Percentiles rank a stretch among this genome's conserved stretches.
Evolutionary conservation across 331 rosid genomes (phyloP).

Genomic region (Phaseolus coccineus): DNA sequence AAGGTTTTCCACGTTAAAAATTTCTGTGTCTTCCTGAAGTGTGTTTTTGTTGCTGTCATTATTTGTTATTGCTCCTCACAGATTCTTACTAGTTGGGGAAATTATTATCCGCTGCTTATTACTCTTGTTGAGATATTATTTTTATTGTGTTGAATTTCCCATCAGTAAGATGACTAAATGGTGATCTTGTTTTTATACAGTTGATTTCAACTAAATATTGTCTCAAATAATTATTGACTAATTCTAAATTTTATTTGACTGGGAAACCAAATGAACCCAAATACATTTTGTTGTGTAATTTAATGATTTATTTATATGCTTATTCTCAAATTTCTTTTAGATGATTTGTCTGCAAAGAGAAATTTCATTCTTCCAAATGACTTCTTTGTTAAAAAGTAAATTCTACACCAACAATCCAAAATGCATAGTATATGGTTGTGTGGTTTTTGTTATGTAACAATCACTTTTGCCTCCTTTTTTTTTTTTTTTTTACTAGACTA

Average conservation of each 20-base stretch:
- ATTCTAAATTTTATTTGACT: slow-evolving; percentile 25
- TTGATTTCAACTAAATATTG: slow-evolving; percentile 34
- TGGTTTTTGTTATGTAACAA: neutral
- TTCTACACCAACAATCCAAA: slow-evolving; percentile 14
- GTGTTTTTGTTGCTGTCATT: no score
- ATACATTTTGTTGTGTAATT: slow-evolving; percentile 4
- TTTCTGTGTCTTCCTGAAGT: no score
- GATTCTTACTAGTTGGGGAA: no score
- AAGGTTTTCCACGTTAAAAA: no score
- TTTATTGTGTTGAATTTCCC: no score
- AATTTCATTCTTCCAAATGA: slow-evolving; percentile 8
- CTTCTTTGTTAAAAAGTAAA: slow-evolving; percentile 23
- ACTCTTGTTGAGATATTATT: no score
- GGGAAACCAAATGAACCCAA: slow-evolving; percentile 1
- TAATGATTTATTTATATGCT: slow-evolving; percentile 18
- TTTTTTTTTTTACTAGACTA: neutral
- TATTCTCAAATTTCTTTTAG: slow-evolving; percentile 31
- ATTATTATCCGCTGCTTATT: no score
- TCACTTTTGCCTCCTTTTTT: neutral
- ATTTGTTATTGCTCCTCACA: no score
- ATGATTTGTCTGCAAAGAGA: slow-evolving; percentile 31
- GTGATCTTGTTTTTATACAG: slow-evolving; percentile 31
- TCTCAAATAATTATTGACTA: slow-evolving; percentile 11
- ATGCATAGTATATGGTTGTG: slow-evolving; percentile 21
- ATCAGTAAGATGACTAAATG: slow-evolving; percentile 28